phyloP scores from a whole-genome alignment of 768 basidiomycete genomes.

The Hypholoma fasciculare region DNA sequence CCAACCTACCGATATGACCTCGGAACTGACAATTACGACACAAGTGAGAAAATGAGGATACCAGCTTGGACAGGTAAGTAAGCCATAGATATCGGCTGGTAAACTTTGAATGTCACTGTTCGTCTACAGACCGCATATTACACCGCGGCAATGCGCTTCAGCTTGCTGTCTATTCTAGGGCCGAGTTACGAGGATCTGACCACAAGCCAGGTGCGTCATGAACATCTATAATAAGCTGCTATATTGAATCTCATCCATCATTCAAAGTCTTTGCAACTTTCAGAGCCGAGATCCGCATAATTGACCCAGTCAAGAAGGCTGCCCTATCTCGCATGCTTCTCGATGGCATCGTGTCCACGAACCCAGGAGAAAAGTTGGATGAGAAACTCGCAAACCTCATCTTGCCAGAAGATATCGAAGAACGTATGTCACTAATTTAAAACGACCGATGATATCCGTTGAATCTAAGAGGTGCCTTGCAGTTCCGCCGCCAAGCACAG shows the following conservation, averaged over 20 bases:
- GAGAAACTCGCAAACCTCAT: constrained; percentile 67
- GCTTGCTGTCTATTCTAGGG: constrained; percentile 76
- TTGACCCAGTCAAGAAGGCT: constrained; percentile 77
- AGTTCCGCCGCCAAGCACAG: constrained; percentile 89
- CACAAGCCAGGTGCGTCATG: constrained; percentile 78
- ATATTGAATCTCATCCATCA: constrained; percentile 1
- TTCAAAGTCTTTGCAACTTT: constrained; percentile 81
- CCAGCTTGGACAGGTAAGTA: constrained; percentile 94
- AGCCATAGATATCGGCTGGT: background rate
- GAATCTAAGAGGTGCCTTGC: constrained; percentile 9
- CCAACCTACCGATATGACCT: constrained; percentile 94
- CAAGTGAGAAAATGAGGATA: constrained; percentile 93
- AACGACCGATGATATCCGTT: background rate
- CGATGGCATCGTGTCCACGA: constrained; percentile 60
- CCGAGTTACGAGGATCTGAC: constrained; percentile 89
- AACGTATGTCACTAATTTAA: constrained; percentile 36
- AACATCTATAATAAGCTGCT: background rate
- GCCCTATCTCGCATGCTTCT: constrained; percentile 68
- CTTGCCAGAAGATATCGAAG: constrained; percentile 43
- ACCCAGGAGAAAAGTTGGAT: constrained; percentile 66
- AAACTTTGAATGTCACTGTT: constrained; percentile 12
- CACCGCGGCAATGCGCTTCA: constrained; percentile 76
- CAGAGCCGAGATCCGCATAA: constrained; percentile 69
- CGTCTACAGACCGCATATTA: constrained; percentile 79
- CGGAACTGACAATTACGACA: constrained; percentile 86